A percentile compares a stretch with the other conserved stretches of the same genome.
phyloP scores from a whole-genome alignment of 805 yeast genomes.

The Starmerella apicola region DNA sequence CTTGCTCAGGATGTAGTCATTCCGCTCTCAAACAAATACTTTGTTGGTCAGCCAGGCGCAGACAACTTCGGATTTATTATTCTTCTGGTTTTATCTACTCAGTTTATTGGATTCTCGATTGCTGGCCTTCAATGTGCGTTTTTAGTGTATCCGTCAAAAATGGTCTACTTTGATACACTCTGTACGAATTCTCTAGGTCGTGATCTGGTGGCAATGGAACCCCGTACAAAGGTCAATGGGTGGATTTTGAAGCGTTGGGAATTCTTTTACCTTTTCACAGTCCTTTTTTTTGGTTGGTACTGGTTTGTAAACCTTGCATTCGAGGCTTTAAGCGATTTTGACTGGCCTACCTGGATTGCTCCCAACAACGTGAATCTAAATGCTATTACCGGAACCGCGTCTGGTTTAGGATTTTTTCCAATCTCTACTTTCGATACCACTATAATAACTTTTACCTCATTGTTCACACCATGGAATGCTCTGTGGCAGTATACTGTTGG shows the following conservation, averaged over 20 bases:
- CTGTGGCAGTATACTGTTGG: slow-evolving; percentile 35
- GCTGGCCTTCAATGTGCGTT: slow-evolving; percentile 53
- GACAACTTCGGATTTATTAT: slow-evolving; percentile 39
- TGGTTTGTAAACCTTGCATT: slow-evolving; percentile 59
- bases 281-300: slow-evolving; percentile 39
- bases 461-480: slow-evolving; percentile 29
- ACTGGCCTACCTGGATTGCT: slow-evolving; percentile 48
- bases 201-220: slow-evolving; percentile 33
- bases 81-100: slow-evolving; percentile 42
- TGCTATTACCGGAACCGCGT: slow-evolving; percentile 44
- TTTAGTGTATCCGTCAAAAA: slow-evolving; percentile 38
- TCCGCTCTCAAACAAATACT: slow-evolving; percentile 23
- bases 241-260: slow-evolving; percentile 44
- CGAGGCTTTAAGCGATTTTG: slow-evolving; percentile 47
- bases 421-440: slow-evolving; percentile 41
- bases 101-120: slow-evolving; percentile 52
- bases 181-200: slow-evolving; percentile 38
- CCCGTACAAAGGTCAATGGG: slow-evolving; percentile 39
- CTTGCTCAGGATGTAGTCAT: slow-evolving; percentile 25
- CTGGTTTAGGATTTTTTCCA: slow-evolving; percentile 38
- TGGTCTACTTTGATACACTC: slow-evolving; percentile 30
- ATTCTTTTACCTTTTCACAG: slow-evolving; percentile 36
- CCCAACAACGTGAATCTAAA: slow-evolving; percentile 43
- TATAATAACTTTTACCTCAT: slow-evolving; percentile 29
- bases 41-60: slow-evolving; percentile 21